Evolutionary conservation across 1,284 basidiomycete species (phyloP), one percentile per base, ranked within the genome.

Genomic region (Neonothopanus nambi): DNA sequence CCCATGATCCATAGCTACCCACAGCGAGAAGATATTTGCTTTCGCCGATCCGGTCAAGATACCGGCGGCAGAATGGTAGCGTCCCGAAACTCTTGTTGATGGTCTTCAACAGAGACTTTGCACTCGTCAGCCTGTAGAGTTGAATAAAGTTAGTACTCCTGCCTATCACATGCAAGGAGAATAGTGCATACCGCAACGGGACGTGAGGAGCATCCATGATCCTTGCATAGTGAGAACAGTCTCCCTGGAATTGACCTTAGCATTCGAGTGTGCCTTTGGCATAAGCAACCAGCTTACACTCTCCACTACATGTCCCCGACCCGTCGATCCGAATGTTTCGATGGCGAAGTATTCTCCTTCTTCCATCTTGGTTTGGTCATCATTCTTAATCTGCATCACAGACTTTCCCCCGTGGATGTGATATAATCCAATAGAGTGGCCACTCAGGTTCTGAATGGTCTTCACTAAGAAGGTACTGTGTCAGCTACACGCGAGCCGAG

Each of bases 21-120:
- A 96, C 92, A 48, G 91, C 97, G 30, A 98, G 78, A 33, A 98
- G 76, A 67, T 99, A 98, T 70, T 91, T 94, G 74, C 86, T 93
- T 77, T 98, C 95, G n/a, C 97, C 97, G 2, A 81, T 74, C 23
- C 93, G 84, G 63, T 98, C 97, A 30, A 99, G 81, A 70, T 99
- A 99, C 54, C 97, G 79, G 58, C 96, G 80, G 70, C 96, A 99
- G 75, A 94, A 99, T 3, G 97, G 96, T 53, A 99, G 73, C 3
- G 95, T 95, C 42, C 94, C 95, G 71, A 99, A 99, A 70, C 93
- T 88, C 70, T 86, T 91, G 67, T 93, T 90, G 73, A 99, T 98
- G 4, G 87, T 85, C 62, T 87, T 90, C 30, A 99, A 77, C 40
- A 99, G 71, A 4, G 88, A 81, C 69, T 94, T 95, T 0, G 95